Conservation (phyloP, 345 rosid species). For the Camelina laxa region DNA sequence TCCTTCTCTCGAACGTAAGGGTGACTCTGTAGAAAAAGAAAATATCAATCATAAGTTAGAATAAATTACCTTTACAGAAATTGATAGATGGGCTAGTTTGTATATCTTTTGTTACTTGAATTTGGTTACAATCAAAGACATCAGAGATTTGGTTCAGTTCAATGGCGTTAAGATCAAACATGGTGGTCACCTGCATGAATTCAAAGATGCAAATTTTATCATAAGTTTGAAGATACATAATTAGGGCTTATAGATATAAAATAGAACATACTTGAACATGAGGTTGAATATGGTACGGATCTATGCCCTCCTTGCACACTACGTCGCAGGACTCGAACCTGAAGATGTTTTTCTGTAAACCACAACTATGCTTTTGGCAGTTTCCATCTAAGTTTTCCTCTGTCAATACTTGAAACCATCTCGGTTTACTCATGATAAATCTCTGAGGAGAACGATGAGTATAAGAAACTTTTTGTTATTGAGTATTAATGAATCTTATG, state of each 20-base stretch:
- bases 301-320: not conserved
- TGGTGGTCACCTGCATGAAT: not conserved
- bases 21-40: not conserved
- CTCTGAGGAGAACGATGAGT: too few relatives aligned
- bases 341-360: not conserved
- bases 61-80: not conserved
- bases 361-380: not conserved
- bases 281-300: not conserved
- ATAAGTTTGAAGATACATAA: not conserved
- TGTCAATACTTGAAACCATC: slow-evolving; percentile 2
- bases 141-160: not conserved
- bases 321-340: slow-evolving; percentile 3
- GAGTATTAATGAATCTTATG: too few relatives aligned
- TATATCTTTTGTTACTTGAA: not conserved
- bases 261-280: not conserved
- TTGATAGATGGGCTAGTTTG: not conserved
- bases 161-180: not conserved
- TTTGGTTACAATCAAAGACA: not conserved
- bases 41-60: not conserved
- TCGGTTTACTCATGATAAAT: not conserved
- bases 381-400: not conserved
- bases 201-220: not conserved
- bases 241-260: not conserved
- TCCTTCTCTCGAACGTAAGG: not conserved
- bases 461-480: too few relatives aligned